Percentiles rank a stretch among this genome's conserved stretches.
phyloP scores from a whole-genome alignment of 2,329 filamentous ascomycete genomes.

The Keithomyces neogunnii region DNA sequence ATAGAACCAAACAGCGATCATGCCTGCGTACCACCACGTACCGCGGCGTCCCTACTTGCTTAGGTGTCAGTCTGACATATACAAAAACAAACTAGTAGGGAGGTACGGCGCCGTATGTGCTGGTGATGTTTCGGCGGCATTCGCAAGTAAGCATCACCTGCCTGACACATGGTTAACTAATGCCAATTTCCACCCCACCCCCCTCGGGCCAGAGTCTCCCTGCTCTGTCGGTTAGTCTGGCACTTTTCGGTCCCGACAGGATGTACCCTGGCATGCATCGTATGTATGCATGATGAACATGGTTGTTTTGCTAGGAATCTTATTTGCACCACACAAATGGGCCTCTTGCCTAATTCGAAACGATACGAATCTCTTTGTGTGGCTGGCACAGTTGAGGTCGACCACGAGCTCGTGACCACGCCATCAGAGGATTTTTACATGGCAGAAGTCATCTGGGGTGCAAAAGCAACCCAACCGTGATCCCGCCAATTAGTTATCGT shows the following conservation, averaged over 20 bases:
- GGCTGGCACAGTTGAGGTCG: no score
- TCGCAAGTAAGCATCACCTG: no score
- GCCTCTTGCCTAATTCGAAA: slow-evolving; percentile 1
- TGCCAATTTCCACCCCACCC: no score
- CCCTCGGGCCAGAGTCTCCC: no score
- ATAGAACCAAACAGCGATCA: not conserved
- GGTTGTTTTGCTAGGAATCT: not conserved
- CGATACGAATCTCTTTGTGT: not conserved
- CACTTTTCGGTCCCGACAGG: no score
- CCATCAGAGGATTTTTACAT: not conserved
- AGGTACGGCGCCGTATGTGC: no score
- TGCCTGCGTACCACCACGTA: not conserved
- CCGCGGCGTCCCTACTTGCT: no score
- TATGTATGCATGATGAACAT: not conserved
- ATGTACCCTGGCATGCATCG: not conserved
- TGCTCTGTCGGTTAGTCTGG: no score
- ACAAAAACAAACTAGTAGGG: no score
- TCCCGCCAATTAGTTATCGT: not conserved
- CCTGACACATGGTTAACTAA: no score
- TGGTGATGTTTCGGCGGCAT: no score
- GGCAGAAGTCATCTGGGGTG: not conserved
- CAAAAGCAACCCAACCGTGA: not conserved
- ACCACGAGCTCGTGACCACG: not conserved
- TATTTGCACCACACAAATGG: not conserved
- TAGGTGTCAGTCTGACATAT: no score